phyloP scores from a whole-genome alignment of 331 rosid species.

The Spiraea crenata region DNA sequence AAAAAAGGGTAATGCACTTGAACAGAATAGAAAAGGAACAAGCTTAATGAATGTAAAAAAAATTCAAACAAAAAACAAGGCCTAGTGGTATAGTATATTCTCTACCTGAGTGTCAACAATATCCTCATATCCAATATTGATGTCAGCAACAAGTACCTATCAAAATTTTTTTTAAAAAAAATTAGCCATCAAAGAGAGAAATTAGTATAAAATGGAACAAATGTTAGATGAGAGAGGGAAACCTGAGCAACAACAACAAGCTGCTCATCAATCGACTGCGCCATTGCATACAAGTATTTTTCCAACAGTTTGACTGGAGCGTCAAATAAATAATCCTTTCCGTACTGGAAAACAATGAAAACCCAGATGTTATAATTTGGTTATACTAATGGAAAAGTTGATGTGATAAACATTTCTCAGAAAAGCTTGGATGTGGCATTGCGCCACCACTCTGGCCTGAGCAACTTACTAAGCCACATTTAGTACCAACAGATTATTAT shows the following conservation, averaged over 20 bases:
- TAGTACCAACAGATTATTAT: background rate
- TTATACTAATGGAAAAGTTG: background rate
- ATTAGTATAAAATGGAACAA: background rate
- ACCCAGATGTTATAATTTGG: conserved; percentile 9
- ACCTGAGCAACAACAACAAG: conserved; percentile 82
- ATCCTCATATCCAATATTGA: conserved; percentile 82
- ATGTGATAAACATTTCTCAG: background rate
- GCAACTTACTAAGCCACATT: background rate
- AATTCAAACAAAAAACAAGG: too few species aligned
- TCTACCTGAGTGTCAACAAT: conserved; percentile 74
- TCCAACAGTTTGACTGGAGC: conserved; percentile 81
- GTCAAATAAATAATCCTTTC: conserved; percentile 64
- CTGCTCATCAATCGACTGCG: conserved; percentile 64
- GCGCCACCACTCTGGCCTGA: background rate
- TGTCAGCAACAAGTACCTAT: conserved; percentile 85
- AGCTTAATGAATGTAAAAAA: background rate
- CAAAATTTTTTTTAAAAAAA: conserved; percentile 15
- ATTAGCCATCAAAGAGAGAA: conserved; percentile 10
- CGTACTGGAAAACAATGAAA: conserved; percentile 45
- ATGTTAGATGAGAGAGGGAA: background rate
- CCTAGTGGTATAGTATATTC: too few species aligned
- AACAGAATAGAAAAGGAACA: background rate
- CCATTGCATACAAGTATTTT: conserved; percentile 76
- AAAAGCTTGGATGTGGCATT: background rate
- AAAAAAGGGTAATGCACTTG: too few species aligned